A percentile compares a stretch with the other conserved stretches of the same genome.
These are phyloP conservation scores for Phylloporus arenicola DNA, from an alignment of 768 basidiomycete species.

Conservation along the genomic window DNA sequence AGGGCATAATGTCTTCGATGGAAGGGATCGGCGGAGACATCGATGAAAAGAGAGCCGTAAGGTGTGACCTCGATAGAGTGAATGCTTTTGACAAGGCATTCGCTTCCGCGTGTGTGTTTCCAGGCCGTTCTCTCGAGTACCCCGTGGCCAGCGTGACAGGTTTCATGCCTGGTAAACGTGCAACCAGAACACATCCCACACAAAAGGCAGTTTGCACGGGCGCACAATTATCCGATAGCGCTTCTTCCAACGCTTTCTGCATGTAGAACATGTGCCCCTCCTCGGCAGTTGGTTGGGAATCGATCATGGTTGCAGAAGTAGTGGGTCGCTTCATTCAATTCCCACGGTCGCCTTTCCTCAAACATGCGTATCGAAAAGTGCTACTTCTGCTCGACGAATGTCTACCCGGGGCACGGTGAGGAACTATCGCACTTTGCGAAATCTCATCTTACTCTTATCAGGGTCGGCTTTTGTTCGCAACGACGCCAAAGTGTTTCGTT, in stretches of 20 bases:
- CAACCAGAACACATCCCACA: constrained; percentile 79
- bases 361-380: constrained; percentile 95
- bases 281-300: constrained; percentile 1
- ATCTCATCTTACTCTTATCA: constrained; percentile 22
- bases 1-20: constrained; percentile 46
- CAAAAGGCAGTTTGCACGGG: constrained; percentile 79
- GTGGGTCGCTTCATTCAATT: constrained; percentile 2
- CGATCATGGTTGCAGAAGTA: background rate
- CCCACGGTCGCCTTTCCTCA: constrained; percentile 19
- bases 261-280: constrained; percentile 42
- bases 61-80: constrained; percentile 37
- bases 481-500: constrained; percentile 96
- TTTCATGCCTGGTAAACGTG: constrained; percentile 35
- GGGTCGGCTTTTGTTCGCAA: constrained; percentile 96
- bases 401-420: constrained; percentile 94
- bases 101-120: constrained; percentile 97
- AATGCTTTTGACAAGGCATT: constrained; percentile 78
- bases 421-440: background rate
- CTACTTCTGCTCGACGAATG: constrained; percentile 95
- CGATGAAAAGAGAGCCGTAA: constrained; percentile 42
- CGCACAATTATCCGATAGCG: constrained; percentile 50
- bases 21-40: constrained; percentile 23
- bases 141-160: constrained; percentile 68
- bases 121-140: constrained; percentile 84
- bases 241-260: constrained; percentile 62